phyloP scores from a whole-genome alignment of 2,329 filamentous ascomycete species.

The Arthrobotrys musiformis region DNA sequence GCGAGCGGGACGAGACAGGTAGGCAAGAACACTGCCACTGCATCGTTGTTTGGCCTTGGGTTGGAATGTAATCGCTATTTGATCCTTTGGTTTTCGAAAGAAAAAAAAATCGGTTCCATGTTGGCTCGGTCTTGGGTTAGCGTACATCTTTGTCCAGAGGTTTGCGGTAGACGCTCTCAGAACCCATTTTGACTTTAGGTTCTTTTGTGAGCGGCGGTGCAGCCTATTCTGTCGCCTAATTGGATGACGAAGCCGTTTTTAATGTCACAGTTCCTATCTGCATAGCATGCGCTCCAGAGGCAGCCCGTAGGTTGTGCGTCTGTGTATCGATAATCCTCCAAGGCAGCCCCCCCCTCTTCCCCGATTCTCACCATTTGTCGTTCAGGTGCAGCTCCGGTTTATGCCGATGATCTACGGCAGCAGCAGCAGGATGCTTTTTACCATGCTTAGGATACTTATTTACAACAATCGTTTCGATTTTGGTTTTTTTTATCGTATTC shows the following conservation, averaged over 20 bases:
- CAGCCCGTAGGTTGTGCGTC: conserved; percentile 21
- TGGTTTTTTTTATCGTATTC: conserved; percentile 1
- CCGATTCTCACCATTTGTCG: not conserved
- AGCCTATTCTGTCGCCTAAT: conserved; percentile 49
- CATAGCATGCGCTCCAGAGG: conserved; percentile 21
- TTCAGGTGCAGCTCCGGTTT: conserved; percentile 4
- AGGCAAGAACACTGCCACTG: conserved; percentile 35
- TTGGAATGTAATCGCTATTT: conserved; percentile 15
- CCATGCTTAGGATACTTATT: conserved; percentile 2
- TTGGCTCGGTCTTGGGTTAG: conserved; percentile 15
- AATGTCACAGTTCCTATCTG: conserved; percentile 9
- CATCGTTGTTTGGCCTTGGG: not conserved
- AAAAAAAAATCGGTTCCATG: not conserved
- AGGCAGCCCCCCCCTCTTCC: conserved; percentile 47
- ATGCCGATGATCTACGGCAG: conserved; percentile 6
- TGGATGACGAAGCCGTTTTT: conserved; percentile 47
- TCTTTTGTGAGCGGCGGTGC: conserved; percentile 37
- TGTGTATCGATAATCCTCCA: conserved; percentile 54
- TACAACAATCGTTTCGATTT: not conserved
- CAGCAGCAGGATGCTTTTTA: not conserved
- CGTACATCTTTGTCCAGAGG: not conserved
- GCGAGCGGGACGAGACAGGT: conserved; percentile 7
- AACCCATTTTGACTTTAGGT: conserved; percentile 30
- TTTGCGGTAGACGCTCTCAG: conserved; percentile 15
- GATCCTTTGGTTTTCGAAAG: conserved; percentile 32